Evolutionary conservation across 768 basidiomycete genomes (phyloP), one percentile per base, ranked within the genome.

Genomic region (Boletus rufocinnamomeus): DNA sequence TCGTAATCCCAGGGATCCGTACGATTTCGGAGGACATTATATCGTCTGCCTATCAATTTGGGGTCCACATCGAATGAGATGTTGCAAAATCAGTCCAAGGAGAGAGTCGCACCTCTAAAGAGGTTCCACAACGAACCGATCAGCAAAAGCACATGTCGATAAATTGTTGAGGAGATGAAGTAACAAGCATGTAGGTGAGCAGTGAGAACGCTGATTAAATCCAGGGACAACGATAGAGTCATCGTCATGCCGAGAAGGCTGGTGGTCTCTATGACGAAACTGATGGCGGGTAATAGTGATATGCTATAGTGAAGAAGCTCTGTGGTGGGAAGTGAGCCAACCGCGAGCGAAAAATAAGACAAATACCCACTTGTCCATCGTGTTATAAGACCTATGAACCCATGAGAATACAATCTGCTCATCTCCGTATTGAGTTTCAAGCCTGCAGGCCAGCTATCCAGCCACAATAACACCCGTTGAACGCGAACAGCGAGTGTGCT

Each of bases 361-460:
- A 10, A 17, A 43, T 25, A 79, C 89, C 48, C 57, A 95, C 95
- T 74, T 6, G 81, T 84, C 93, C 93, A 98, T 3, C 82, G 65
- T 1, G 77, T 78, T 17, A 92, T 82, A 16, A 91, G 61, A 27
- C 80, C 80, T 3, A 87, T 77, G 50, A 97, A 87, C 0, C 82
- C 79, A 57, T 85, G 80, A n/a, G 87, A 84, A 66, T 93, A 89
- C 69, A 97, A 89, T 27, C 80, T 77, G 64, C 93, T 92, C n/a
- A 99, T 81, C 64, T 98, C 92, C 0, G 93, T 92, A 67, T 98
- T 98, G 52, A 99, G 85, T 73, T 99, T 99, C 41, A 99, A 76
- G 1, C 97, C 96, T 2, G 88, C 94, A 0, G 96, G 96, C 96
- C 96, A 98, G 59, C 89, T 85, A 70, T 97, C 90, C 14, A 99